Base-by-base conservation (phyloP, 352 stramenopile species). In the Globisporangium paddicum region DNA sequence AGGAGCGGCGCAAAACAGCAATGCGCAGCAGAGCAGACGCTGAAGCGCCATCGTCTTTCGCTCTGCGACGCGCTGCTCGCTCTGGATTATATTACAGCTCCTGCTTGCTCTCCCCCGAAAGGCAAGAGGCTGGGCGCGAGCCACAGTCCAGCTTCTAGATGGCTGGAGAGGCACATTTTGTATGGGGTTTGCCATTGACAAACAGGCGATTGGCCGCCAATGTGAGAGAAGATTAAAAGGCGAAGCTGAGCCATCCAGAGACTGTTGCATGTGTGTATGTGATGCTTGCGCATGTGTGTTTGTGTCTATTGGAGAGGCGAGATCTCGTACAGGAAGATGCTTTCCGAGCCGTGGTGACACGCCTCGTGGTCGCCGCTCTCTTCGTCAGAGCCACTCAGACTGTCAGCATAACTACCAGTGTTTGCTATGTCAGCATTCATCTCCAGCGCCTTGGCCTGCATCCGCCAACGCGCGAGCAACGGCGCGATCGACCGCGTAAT, bases 311-410 rank as follows among this genome's bases (percentile, higher is more conserved):
- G 2, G 61, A 52, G 23, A 10, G 30, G 25, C 14, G 52, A 34
- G 50, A 87, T 72, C 62, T 87, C 60, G 65, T 88, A 90, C 59
- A 87, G 47, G 58, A 72, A 90, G 42, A 90, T 67, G 51, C 62
- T 87, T 6, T 78, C 72, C 44, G 78, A 76, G 10, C 60, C 21
- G 19, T 42, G n/a, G 19, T 19, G 37, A n/a, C 30, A 25, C 6
- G 28, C 6, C 28, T 32, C 28, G 3, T 32, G 28, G 28, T 50
- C 47, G 19, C 40, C 61, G 3, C 25, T 38, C 6, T 60, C 11
- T 30, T 64, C 51, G 5, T 52, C 38, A 23, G 52, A 32, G n/a
- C 28, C 18, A 19, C 18, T 23, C 3, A n/a, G 2, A n/a, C 13
- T 37, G 19, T 38, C 32, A 10, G 10, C 3, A 21, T 26, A 19